phyloP scores from a whole-genome alignment of 306 rosid genomes.

The Leucaena leucocephala region DNA sequence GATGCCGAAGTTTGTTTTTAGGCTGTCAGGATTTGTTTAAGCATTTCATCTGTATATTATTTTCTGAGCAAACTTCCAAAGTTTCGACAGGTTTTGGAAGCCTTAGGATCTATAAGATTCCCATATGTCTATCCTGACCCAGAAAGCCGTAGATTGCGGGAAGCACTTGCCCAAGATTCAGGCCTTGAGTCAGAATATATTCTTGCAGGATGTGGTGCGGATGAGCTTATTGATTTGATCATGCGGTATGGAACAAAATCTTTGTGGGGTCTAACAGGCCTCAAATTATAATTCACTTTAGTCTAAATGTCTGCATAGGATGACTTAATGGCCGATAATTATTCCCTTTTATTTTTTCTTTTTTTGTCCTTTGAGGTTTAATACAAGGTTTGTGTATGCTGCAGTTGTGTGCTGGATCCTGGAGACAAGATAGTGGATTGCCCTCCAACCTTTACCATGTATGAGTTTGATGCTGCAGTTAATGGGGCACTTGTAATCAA shows the following conservation, averaged over 20 bases:
- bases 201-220: constrained; percentile 96
- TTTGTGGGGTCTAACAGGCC: constrained; percentile 7
- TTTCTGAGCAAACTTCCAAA: constrained; percentile 38
- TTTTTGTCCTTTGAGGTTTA: constrained; percentile 18
- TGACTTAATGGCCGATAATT: background rate
- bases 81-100: constrained; percentile 74
- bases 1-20: background rate
- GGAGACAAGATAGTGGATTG: constrained; percentile 95
- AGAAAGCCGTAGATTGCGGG: constrained; percentile 83
- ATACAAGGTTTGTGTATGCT: constrained; percentile 30
- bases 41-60: constrained; percentile 20
- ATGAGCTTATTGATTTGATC: constrained; percentile 93
- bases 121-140: constrained; percentile 97
- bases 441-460: constrained; percentile 98
- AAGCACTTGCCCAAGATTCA: constrained; percentile 91
- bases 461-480: constrained; percentile 95
- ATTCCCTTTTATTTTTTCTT: background rate
- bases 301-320: constrained; percentile 16
- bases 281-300: constrained; percentile 25
- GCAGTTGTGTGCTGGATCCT: constrained; percentile 92
- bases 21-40: background rate
- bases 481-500: constrained; percentile 82
- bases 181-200: constrained; percentile 84
- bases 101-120: constrained; percentile 75
- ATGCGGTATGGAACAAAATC: constrained; percentile 67